Evolutionary conservation across 1,139 yeast genomes (phyloP).

Genomic region (Yamadazyma sp.): DNA sequence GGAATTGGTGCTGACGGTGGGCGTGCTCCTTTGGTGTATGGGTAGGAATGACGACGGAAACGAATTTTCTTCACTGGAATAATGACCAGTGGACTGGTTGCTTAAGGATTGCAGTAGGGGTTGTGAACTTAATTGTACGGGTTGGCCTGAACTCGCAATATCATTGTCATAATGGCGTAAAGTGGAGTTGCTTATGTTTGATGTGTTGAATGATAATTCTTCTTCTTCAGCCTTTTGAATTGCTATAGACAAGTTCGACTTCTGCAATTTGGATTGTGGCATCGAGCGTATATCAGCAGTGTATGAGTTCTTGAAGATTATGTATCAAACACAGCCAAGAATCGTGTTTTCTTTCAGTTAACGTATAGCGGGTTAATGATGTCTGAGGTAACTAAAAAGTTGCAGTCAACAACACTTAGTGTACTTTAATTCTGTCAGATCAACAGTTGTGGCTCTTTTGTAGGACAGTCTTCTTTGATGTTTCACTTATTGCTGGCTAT

Average conservation of each 20-base stretch:
- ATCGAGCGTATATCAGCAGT: slow-evolving; percentile 15
- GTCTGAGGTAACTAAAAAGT: background rate
- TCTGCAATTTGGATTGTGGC: slow-evolving; percentile 34
- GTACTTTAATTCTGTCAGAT: background rate
- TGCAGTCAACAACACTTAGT: background rate
- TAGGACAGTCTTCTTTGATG: background rate
- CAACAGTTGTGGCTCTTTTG: background rate
- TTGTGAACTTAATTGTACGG: slow-evolving; percentile 2
- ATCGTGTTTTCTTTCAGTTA: background rate
- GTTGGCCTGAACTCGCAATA: background rate
- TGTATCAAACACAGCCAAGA: background rate
- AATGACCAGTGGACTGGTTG: slow-evolving; percentile 3
- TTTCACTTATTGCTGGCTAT: background rate
- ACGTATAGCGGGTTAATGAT: background rate
- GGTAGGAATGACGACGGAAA: slow-evolving; percentile 22
- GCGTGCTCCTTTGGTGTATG: slow-evolving; percentile 24
- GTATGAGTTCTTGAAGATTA: background rate
- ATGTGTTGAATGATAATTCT: slow-evolving; percentile 13
- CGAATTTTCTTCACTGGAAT: slow-evolving; percentile 9
- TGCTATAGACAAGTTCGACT: slow-evolving; percentile 47
- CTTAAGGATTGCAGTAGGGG: slow-evolving; percentile 7
- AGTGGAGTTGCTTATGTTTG: slow-evolving; percentile 6
- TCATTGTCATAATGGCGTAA: slow-evolving; percentile 3
- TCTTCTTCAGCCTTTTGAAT: slow-evolving; percentile 43
- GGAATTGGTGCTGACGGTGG: slow-evolving; percentile 29